Evolutionary conservation across 768 basidiomycete species (phyloP).

Genomic region (Punctularia strigosozonata): DNA sequence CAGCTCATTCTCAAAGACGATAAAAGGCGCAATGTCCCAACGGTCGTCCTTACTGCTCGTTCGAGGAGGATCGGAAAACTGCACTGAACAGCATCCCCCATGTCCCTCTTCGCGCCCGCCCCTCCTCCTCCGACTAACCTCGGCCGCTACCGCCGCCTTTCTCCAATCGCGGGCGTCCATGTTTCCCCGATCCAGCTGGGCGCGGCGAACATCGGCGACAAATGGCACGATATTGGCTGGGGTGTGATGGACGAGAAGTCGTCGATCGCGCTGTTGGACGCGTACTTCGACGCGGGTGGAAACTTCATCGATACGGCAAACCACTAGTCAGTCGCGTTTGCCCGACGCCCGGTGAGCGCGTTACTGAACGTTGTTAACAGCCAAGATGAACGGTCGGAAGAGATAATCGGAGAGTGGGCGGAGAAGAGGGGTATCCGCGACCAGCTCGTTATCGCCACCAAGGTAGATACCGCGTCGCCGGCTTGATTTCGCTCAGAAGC

Average conservation of each 20-base stretch:
- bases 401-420: conserved; percentile 31
- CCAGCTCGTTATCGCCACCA: conserved; percentile 22
- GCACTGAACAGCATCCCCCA: too few species aligned
- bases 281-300: conserved; percentile 22
- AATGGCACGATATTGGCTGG: conserved; percentile 19
- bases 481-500: neutral
- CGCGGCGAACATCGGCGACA: conserved; percentile 26
- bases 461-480: conserved; percentile 5
- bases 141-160: conserved; percentile 19
- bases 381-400: conserved; percentile 17
- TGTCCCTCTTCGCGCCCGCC: conserved; percentile 1
- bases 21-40: too few species aligned
- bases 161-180: conserved; percentile 21
- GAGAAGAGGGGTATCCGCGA: conserved; percentile 21
- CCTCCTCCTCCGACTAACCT: conserved; percentile 15
- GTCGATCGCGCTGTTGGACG: conserved; percentile 27
- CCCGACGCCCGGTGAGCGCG: neutral
- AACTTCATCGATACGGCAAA: conserved; percentile 25
- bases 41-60: too few species aligned
- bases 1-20: too few species aligned
- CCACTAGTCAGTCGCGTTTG: conserved; percentile 15
- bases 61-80: too few species aligned
- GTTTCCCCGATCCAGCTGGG: conserved; percentile 27
- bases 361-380: conserved; percentile 3
- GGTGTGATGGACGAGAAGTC: conserved; percentile 23